phyloP scores from a whole-genome alignment of 1,284 basidiomycete genomes.

The Sanguinoderma infundibulare region DNA sequence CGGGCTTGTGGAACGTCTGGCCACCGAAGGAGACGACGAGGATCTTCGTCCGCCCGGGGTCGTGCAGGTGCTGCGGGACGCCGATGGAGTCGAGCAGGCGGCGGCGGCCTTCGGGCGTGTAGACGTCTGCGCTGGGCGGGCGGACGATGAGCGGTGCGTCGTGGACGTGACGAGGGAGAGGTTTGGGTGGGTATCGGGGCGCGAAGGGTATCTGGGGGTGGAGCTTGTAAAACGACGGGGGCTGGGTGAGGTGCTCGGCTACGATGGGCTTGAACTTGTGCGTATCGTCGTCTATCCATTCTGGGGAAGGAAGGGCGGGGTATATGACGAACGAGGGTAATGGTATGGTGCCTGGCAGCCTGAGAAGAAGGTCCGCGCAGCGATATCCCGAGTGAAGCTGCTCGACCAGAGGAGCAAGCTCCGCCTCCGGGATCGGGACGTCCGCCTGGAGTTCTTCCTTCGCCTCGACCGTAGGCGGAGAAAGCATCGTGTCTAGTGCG shows the following conservation, averaged over 20 bases:
- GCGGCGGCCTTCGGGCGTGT: conserved; percentile 55
- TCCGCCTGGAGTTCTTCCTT: conserved; percentile 42
- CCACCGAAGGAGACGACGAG: conserved; percentile 82
- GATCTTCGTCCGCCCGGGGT: conserved; percentile 55
- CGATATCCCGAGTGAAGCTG: conserved; percentile 71
- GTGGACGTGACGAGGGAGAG: conserved; percentile 47
- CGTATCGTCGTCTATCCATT: conserved; percentile 59
- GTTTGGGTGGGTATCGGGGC: conserved; percentile 31
- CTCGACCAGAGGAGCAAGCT: conserved; percentile 62
- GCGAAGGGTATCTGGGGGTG: conserved; percentile 46
- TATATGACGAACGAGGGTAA: conserved; percentile 67
- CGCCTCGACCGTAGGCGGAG: background rate
- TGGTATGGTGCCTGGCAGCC: conserved; percentile 74
- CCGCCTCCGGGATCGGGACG: conserved; percentile 51
- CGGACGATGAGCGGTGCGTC: conserved; percentile 72
- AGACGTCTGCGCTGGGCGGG: conserved; percentile 47
- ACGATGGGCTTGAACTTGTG: conserved; percentile 53
- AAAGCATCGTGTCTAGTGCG: conserved; percentile 9
- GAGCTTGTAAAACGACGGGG: conserved; percentile 35
- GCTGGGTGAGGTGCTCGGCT: conserved; percentile 40
- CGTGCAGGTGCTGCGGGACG: conserved; percentile 55
- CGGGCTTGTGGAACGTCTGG: conserved; percentile 68
- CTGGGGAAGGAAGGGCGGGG: conserved; percentile 60
- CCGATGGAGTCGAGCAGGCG: conserved; percentile 60
- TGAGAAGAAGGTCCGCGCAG: conserved; percentile 70